Conservation (phyloP, 176 grass and related monocot genomes). For the Triticum aestivum region IWGSC_CS_RefSeq_v2.1 NC_057811.1:52545159-52545658, state of each 20-base stretch:
- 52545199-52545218: too few relatives aligned
- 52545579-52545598: constrained; percentile 65
- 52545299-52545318: too few relatives aligned
- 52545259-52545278: too few relatives aligned
- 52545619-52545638: background rate
- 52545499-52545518: constrained; percentile 49
- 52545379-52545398: too few relatives aligned
- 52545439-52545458: background rate
- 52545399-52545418: background rate
- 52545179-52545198: too few relatives aligned
- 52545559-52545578: constrained; percentile 92
- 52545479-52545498: constrained; percentile 36
- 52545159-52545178: too few relatives aligned
- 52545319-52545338: too few relatives aligned
- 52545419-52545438: background rate
- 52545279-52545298: too few relatives aligned
- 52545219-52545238: too few relatives aligned
- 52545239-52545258: too few relatives aligned
- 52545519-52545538: constrained; percentile 64
- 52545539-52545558: constrained; percentile 75
- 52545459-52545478: background rate
- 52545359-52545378: too few relatives aligned
- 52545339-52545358: too few relatives aligned
- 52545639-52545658: background rate
- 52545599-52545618: constrained; percentile 44